phyloP scores from a whole-genome alignment of 2,329 filamentous ascomycete genomes.

The Zelopaecilomyces penicillatus region DNA sequence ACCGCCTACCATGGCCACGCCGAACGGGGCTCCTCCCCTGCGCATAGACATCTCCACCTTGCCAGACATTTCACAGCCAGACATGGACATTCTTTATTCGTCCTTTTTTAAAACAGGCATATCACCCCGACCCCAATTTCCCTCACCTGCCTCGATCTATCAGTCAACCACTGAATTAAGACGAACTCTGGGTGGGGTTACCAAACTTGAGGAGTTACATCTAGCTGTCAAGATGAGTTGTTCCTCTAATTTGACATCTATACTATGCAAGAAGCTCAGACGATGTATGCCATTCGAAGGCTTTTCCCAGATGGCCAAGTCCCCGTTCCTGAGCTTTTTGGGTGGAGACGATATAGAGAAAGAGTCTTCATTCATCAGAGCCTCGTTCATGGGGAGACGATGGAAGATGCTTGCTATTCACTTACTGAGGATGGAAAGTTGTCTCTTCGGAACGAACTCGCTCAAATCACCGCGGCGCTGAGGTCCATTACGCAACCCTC shows the following conservation, averaged over 20 bases:
- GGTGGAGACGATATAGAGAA: constrained; percentile 12
- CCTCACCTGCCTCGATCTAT: constrained; percentile 5
- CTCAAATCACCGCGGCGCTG: constrained; percentile 6
- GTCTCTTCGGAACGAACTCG: constrained; percentile 9
- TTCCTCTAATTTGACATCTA: neutral
- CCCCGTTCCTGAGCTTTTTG: constrained; percentile 25
- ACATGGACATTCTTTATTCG: constrained; percentile 9
- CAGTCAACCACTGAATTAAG: neutral
- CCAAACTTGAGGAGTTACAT: constrained; percentile 6
- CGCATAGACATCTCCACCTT: constrained; percentile 4
- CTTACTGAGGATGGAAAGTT: constrained; percentile 13
- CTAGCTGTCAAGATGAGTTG: constrained; percentile 10
- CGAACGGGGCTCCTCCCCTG: no score
- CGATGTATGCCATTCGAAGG: constrained; percentile 7
- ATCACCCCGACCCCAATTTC: constrained; percentile 1
- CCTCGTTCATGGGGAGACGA: constrained; percentile 10
- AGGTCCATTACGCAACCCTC: constrained; percentile 9
- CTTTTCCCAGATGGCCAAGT: constrained; percentile 8
- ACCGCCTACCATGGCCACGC: no score
- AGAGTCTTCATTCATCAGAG: constrained; percentile 15
- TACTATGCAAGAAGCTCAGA: constrained; percentile 9
- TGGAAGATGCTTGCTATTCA: constrained; percentile 14
- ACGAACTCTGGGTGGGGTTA: constrained; percentile 1
- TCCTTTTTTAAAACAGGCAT: constrained; percentile 7
- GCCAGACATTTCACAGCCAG: constrained; percentile 4